Evolutionary conservation across 176 grass and related monocot species (phyloP), one percentile per base, ranked within the genome.

Genomic region (Elymus sibiricus): DNA sequence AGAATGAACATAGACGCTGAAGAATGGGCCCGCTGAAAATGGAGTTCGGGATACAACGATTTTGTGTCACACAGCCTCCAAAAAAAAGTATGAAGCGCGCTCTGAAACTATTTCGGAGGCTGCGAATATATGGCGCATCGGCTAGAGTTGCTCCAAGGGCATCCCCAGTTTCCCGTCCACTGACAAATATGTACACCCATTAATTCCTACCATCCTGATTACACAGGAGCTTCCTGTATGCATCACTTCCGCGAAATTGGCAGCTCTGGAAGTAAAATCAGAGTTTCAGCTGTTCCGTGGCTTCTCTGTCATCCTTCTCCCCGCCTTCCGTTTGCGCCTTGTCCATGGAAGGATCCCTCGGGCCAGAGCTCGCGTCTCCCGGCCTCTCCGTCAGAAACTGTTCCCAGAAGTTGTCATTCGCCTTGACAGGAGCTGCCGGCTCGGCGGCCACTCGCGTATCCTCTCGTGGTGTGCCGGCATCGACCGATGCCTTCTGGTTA

Each of bases 361-460:
- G 73, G 53, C 84, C 83, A 70, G 88, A 94, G 71, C 84, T 91
- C 73, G 92, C 84, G 51, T 96, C 97, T 86, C 87, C 95, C 1
- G 95, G 93, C 59, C 93, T 95, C 83, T 98, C 95, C 0, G 90
- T 96, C 51, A 96, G 85, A 70, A 99, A 99, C 79, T 96, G 97
- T 87, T 96, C 97, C 97, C 97, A 99, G 85, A 99, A 99, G 84
- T 91, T 84, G 86, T 99, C 97, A 61, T 96, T 99, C 74, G 80
- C 86, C 79, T 91, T 92, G 17, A 67, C 80, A 19, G 82, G 82
- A 34, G 56, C 86, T 51, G 58, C 82, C 26, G 28, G 9, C 38
- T 89, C 94, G n/a, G 53, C 61, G 47, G 83, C 25, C 71, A 21
- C 83, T 64, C 47, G 69, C 0, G 64, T 51, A 67, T 73, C 46